Conservation (phyloP, 371 early-diverging fungal genomes). For the Mucor irregularis region DNA sequence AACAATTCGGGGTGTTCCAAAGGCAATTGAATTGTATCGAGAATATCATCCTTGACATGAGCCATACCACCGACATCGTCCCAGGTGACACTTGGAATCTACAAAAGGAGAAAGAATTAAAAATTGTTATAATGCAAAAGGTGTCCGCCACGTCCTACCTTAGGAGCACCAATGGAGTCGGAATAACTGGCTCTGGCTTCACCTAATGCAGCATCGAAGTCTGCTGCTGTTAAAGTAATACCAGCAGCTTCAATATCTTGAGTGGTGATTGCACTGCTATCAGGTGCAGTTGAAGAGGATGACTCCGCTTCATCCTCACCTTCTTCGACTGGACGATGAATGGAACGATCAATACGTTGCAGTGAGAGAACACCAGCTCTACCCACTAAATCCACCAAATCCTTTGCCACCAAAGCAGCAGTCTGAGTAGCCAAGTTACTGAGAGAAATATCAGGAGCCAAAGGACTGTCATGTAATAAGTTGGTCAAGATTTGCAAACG, state of each 20-base stretch:
- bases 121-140: neutral
- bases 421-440: constrained; percentile 83
- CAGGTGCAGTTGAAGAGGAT: neutral
- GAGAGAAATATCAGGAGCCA: constrained; percentile 79
- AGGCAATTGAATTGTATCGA: constrained; percentile 98
- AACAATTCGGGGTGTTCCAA: constrained; percentile 97
- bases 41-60: constrained; percentile 94
- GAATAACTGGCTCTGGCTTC: constrained; percentile 84
- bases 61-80: constrained; percentile 99
- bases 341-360: constrained; percentile 59
- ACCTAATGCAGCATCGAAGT: constrained; percentile 79
- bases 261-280: constrained; percentile 20
- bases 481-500: constrained; percentile 64
- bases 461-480: constrained; percentile 49
- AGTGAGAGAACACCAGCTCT: constrained; percentile 72
- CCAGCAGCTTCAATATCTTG: constrained; percentile 71
- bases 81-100: constrained; percentile 96
- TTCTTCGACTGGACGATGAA: constrained; percentile 22
- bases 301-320: constrained; percentile 5
- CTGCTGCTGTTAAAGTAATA: constrained; percentile 69
- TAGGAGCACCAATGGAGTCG: constrained; percentile 94
- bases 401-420: constrained; percentile 87
- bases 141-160: constrained; percentile 44
- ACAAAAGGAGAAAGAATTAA: neutral
- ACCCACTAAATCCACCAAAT: constrained; percentile 75